Evolutionary conservation across 495 filamentous ascomycete genomes (phyloP), one percentile per base, ranked within the genome.

Genomic region (Thermochaetoides thermophila): DNA sequence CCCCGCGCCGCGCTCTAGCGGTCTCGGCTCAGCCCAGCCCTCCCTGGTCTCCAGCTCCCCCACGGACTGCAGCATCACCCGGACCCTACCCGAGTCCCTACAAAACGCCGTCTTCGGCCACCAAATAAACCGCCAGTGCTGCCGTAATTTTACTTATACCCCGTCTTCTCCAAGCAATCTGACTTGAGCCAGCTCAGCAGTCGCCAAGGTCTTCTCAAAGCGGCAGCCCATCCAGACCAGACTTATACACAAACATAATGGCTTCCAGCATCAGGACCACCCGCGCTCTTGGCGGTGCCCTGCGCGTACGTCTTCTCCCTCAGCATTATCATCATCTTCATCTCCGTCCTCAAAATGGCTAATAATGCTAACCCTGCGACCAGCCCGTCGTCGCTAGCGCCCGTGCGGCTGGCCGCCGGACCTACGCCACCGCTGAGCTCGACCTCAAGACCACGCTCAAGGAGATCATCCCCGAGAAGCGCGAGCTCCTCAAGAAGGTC

Each of bases 401-500:
- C 30, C 43, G 52, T 38, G 35, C 45, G 17, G 26, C 42, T 1
- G 35, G 41, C 17, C n/a, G n/a, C n/a, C 61, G 74, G 42, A 56
- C 39, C 38, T 84, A 84, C 56, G 71, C 80, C 19, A 70, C 78
- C 32, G 63, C 77, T 22, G 85, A 95, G 49, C 81, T 77, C 39
- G 81, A 89, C 47, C 74, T 96, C 50, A 96, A 95, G 57, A 63
- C 75, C 17, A 79, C 81, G 17, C 67, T 97, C 32, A 79, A 73
- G 44, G 72, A 79, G 43, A 68, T 71, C 31, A 92, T 97, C 44
- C 89, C 89, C 16, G 81, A 71, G 29, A 97, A 97, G 61, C 75
- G 84, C 25, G 89, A 94, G 52, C 76, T 89, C 6, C 63, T 95
- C 35, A 83, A 91, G 59, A 76, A 84, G 55, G 79, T 95, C 56